Conservation (phyloP, 1,139 yeast genomes). For the Suhomyces bolitotheri region DNA sequence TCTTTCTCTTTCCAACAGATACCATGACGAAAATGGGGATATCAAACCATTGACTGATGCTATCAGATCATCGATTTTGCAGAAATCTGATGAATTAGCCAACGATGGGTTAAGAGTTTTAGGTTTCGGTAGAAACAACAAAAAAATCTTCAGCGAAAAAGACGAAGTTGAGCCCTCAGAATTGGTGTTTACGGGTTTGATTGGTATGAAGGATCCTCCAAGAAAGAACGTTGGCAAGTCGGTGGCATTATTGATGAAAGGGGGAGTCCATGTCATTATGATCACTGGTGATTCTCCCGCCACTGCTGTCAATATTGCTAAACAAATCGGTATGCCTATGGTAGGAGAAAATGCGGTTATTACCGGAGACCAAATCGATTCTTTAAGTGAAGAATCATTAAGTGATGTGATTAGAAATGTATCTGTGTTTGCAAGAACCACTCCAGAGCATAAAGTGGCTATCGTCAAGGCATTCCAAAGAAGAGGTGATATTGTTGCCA, state of each 20-base stretch:
- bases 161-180: conserved; percentile 47
- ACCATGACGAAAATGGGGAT: conserved; percentile 58
- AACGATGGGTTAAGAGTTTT: conserved; percentile 83
- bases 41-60: conserved; percentile 54
- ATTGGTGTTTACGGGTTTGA: conserved; percentile 75
- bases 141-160: conserved; percentile 29
- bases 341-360: conserved; percentile 65
- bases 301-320: conserved; percentile 90
- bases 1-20: conserved; percentile 60
- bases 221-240: conserved; percentile 78
- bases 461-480: conserved; percentile 90
- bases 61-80: conserved; percentile 44
- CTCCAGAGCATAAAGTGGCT: conserved; percentile 92
- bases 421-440: conserved; percentile 91
- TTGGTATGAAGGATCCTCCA: conserved; percentile 98
- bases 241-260: conserved; percentile 71
- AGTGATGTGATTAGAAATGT: conserved; percentile 76
- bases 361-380: conserved; percentile 80
- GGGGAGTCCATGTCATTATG: conserved; percentile 96
- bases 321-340: conserved; percentile 88
- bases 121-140: conserved; percentile 65
- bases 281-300: conserved; percentile 95
- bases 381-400: conserved; percentile 66
- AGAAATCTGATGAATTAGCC: conserved; percentile 67
- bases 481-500: conserved; percentile 94